phyloP scores from a whole-genome alignment of 495 filamentous ascomycete genomes.

The Filosporella fistucella region DNA sequence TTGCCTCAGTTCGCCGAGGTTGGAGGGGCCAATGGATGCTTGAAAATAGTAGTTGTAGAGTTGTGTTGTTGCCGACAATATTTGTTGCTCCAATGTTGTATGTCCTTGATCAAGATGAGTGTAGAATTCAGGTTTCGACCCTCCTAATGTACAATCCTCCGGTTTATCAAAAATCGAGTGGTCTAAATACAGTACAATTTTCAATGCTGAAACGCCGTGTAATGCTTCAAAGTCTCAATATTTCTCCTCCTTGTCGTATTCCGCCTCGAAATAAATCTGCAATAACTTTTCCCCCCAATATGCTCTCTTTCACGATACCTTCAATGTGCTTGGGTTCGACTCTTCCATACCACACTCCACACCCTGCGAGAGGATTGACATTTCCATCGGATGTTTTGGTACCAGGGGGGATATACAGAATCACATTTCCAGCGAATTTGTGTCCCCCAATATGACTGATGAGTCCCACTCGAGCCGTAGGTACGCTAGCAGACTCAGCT shows the following conservation, averaged over 20 bases:
- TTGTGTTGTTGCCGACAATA: too few species aligned
- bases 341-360: slow-evolving; percentile 90
- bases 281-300: slow-evolving; percentile 68
- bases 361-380: slow-evolving; percentile 62
- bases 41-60: too few species aligned
- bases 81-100: too few species aligned
- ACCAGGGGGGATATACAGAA: slow-evolving; percentile 74
- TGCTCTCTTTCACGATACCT: slow-evolving; percentile 78
- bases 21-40: too few species aligned
- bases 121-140: too few species aligned
- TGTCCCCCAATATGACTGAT: slow-evolving; percentile 92
- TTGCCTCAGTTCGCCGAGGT: too few species aligned
- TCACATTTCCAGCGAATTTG: slow-evolving; percentile 91
- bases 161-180: too few species aligned
- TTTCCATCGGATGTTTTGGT: slow-evolving; percentile 31
- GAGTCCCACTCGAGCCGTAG: slow-evolving; percentile 56
- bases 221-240: slow-evolving; percentile 15
- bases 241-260: slow-evolving; percentile 32
- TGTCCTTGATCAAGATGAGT: too few species aligned
- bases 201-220: background rate
- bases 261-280: slow-evolving; percentile 70
- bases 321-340: slow-evolving; percentile 84
- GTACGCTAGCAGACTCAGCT: slow-evolving; percentile 4
- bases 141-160: too few species aligned
- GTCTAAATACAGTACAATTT: too few species aligned